phyloP scores from a whole-genome alignment of 2,329 filamentous ascomycete genomes.

The Camillea tinctor region DNA sequence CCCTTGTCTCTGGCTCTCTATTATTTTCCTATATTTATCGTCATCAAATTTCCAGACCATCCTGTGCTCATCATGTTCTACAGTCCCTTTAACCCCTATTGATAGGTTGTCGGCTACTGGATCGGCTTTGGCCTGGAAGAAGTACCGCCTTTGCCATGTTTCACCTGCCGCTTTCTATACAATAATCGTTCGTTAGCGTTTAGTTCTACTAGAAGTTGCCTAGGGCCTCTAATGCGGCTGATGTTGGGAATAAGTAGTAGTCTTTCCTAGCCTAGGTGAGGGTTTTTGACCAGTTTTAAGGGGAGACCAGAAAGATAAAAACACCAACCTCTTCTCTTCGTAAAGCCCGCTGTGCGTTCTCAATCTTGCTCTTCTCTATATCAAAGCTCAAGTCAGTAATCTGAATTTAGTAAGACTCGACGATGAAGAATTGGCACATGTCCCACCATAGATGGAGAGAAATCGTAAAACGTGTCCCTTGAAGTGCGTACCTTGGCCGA shows the following conservation, averaged over 20 bases:
- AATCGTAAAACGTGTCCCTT: not conserved
- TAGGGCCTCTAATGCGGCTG: too few relatives aligned
- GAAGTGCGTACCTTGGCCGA: constrained; percentile 44
- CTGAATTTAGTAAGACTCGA: not conserved
- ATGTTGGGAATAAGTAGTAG: not conserved
- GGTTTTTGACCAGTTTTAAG: not conserved
- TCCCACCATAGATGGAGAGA: not conserved
- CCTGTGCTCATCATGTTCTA: not conserved
- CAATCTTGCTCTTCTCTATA: constrained; percentile 83
- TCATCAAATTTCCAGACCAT: constrained; percentile 27
- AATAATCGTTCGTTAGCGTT: not conserved
- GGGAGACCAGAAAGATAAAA: not conserved
- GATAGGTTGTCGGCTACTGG: constrained; percentile 8
- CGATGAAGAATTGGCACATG: not conserved
- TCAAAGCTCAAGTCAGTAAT: not conserved
- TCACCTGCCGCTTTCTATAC: constrained; percentile 15
- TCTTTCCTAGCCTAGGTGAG: not conserved
- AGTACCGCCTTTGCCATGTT: constrained; percentile 25
- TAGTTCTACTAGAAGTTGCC: not conserved
- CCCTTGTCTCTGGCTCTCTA: constrained; percentile 12
- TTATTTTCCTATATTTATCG: constrained; percentile 20
- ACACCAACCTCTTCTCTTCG: constrained; percentile 18
- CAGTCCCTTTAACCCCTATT: not conserved
- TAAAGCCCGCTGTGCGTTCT: constrained; percentile 70
- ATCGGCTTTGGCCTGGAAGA: constrained; percentile 16